Conservation (phyloP, 2,329 filamentous ascomycete genomes). For the Ascocoryne sarcoides region DNA sequence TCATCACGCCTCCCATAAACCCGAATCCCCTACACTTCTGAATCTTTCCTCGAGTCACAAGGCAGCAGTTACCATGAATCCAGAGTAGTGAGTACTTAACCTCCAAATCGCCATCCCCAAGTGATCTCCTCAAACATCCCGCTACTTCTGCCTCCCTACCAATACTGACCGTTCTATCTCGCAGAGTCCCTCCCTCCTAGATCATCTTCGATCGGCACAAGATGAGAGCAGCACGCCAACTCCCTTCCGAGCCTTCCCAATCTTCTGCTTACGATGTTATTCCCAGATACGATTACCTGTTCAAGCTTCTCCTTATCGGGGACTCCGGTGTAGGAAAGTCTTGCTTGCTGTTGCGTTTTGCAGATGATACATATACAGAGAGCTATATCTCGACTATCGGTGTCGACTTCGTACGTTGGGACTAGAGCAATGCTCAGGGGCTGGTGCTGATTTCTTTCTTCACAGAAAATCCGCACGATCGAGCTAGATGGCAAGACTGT, state of each 20-base stretch:
- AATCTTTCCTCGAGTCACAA: constrained; percentile 1
- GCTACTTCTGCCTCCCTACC: constrained; percentile 13
- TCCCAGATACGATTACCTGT: constrained; percentile 99
- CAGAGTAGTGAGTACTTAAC: constrained; percentile 77
- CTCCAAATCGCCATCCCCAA: constrained; percentile 12
- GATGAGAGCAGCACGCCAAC: constrained; percentile 6
- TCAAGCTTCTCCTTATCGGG: constrained; percentile 99
- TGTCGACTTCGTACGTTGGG: constrained; percentile 80
- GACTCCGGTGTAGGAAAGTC: constrained; percentile 99
- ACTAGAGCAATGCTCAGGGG: constrained; percentile 1
- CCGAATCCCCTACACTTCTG: background rate
- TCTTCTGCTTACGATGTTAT: too few relatives aligned
- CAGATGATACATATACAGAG: constrained; percentile 98
- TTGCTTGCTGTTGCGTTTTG: constrained; percentile 93
- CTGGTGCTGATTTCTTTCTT: constrained; percentile 27
- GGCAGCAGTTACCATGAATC: constrained; percentile 61
- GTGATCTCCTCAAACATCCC: constrained; percentile 7
- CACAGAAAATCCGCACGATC: constrained; percentile 98
- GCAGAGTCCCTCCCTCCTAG: constrained; percentile 15
- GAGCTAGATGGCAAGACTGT: constrained; percentile 99
- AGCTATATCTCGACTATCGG: constrained; percentile 99
- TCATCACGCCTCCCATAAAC: background rate
- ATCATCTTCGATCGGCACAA: constrained; percentile 8
- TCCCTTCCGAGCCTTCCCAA: constrained; percentile 1
- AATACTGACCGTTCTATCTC: constrained; percentile 14